phyloP scores from a whole-genome alignment of 768 basidiomycete species.

The Trametes meyenii region DNA sequence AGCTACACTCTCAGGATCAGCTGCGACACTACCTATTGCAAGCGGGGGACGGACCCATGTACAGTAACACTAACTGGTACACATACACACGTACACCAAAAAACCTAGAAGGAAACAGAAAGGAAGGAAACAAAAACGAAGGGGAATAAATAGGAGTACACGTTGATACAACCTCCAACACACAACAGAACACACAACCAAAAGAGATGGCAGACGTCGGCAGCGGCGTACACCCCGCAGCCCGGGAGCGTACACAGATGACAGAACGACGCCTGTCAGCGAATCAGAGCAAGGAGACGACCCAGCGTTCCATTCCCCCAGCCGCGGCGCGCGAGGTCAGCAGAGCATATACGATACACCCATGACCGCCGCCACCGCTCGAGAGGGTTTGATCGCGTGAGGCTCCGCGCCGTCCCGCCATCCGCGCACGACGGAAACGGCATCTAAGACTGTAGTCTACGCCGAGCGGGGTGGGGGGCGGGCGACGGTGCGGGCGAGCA shows the following conservation, averaged over 20 bases:
- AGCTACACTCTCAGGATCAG: background rate
- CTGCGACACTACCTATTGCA: background rate
- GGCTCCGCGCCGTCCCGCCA: background rate
- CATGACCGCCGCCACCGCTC: constrained; percentile 4
- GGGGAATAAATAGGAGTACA: constrained; percentile 17
- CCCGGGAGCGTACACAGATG: background rate
- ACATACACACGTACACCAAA: background rate
- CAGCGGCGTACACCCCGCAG: background rate
- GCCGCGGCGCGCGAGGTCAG: background rate
- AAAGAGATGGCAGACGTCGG: background rate
- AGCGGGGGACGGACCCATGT: background rate
- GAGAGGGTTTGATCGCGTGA: background rate
- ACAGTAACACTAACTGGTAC: background rate
- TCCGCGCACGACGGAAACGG: constrained; percentile 1
- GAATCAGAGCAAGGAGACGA: background rate
- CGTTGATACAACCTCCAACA: constrained; percentile 1
- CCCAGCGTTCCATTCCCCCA: constrained; percentile 7
- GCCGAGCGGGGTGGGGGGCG: no score
- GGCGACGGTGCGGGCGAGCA: no score
- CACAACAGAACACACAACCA: background rate
- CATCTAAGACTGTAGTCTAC: no score
- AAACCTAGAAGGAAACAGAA: background rate
- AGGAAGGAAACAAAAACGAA: background rate
- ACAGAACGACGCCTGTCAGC: background rate
- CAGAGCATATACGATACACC: background rate